phyloP scores from a whole-genome alignment of 305 asterid species.

The Fraxinus sp. region DNA sequence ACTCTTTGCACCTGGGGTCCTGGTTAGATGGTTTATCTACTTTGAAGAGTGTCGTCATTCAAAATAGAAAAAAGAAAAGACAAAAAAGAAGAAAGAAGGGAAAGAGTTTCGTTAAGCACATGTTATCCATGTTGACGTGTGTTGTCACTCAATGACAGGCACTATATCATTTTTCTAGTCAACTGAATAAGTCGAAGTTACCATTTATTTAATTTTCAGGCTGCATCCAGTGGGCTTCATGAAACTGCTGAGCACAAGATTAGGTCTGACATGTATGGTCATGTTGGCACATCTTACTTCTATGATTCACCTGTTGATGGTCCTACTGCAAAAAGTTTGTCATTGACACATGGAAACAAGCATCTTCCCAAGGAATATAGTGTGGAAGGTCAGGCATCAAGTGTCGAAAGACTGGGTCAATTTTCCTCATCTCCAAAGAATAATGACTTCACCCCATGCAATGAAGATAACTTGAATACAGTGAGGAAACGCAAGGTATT shows the following conservation, averaged over 20 bases:
- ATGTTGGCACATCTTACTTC: conserved; percentile 43
- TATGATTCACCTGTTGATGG: conserved; percentile 58
- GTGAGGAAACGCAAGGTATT: conserved; percentile 50
- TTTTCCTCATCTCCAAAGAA: conserved; percentile 31
- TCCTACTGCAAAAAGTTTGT: conserved; percentile 40
- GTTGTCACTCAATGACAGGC: background rate
- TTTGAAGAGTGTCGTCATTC: background rate
- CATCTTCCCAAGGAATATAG: conserved; percentile 61
- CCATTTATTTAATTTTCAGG: conserved; percentile 46
- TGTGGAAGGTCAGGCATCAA: conserved; percentile 57
- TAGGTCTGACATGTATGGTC: conserved; percentile 60
- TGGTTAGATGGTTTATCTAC: background rate
- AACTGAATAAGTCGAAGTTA: conserved; percentile 22
- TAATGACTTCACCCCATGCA: conserved; percentile 27
- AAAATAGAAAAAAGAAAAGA: background rate
- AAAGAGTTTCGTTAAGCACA: background rate
- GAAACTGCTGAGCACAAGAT: conserved; percentile 59
- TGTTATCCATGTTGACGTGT: background rate
- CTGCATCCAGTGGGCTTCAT: conserved; percentile 51
- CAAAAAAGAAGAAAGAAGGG: background rate
- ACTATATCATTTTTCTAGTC: conserved; percentile 3
- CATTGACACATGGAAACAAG: conserved; percentile 58
- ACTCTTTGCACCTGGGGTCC: background rate
- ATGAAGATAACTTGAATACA: conserved; percentile 34
- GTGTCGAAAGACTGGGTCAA: conserved; percentile 28